Evolutionary conservation across 2,329 filamentous ascomycete genomes (phyloP).

Genomic region (Colletotrichum coccodes): DNA sequence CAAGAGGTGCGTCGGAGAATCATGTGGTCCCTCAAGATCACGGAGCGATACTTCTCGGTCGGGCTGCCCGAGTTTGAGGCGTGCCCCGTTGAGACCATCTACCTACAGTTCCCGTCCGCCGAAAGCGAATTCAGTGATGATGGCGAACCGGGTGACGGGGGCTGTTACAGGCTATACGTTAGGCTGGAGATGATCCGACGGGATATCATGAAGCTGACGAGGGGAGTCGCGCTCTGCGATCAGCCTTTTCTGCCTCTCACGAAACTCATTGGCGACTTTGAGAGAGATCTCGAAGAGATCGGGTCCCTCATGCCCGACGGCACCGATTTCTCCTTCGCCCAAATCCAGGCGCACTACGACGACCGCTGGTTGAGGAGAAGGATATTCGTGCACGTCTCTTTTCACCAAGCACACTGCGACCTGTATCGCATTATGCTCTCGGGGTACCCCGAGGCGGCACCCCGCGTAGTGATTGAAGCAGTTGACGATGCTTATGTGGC

Average conservation of each 20-base stretch:
- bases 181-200: slow-evolving; percentile 37
- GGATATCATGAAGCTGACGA: slow-evolving; percentile 38
- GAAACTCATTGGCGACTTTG: slow-evolving; percentile 35
- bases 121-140: slow-evolving; percentile 51
- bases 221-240: slow-evolving; percentile 35
- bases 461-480: slow-evolving; percentile 40
- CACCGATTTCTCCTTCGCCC: slow-evolving; percentile 25
- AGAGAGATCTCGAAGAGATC: slow-evolving; percentile 31
- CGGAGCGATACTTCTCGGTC: slow-evolving; percentile 52
- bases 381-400: slow-evolving; percentile 47
- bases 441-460: slow-evolving; percentile 52
- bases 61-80: slow-evolving; percentile 53
- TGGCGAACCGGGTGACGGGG: slow-evolving; percentile 21
- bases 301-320: slow-evolving; percentile 33
- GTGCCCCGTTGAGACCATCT: slow-evolving; percentile 49
- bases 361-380: slow-evolving; percentile 35
- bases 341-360: slow-evolving; percentile 19
- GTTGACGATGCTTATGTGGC: slow-evolving; percentile 41
- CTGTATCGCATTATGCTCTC: slow-evolving; percentile 54
- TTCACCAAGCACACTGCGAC: slow-evolving; percentile 55
- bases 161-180: slow-evolving; percentile 35
- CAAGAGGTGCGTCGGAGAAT: slow-evolving; percentile 51
- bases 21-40: slow-evolving; percentile 52
- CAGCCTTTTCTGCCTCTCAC: slow-evolving; percentile 35
- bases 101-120: slow-evolving; percentile 52